Evolutionary conservation across 2,329 filamentous ascomycete species (phyloP), one percentile per base, ranked within the genome.

Genomic region (Bipolaris victoriae): DNA sequence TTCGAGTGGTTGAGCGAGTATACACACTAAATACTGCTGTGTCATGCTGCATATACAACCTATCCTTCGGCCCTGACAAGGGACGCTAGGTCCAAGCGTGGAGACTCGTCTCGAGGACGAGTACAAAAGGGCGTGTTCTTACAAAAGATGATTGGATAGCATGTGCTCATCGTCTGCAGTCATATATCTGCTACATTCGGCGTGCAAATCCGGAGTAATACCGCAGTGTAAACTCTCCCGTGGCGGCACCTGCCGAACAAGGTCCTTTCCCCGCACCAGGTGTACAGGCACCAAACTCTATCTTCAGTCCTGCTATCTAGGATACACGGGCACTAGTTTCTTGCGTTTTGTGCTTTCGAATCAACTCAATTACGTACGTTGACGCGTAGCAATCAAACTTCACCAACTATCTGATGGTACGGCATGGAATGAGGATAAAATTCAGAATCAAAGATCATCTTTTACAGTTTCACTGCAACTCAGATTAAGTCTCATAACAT

Each of bases 41-140:
- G 35, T 40, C 46, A 63, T 57, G 52, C 56, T 52, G 29, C 55
- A 48, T 41, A 10, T 26, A 33, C 29, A 56, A 45, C 55, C 49
- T 39, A 51, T 16, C 11, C 29, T 41, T 55, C 47, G 54, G 52
- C 44, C 39, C 24, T 48, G 43, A 10, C 7, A 54, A 57, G 46
- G 35, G 48, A 52, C 55, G 37, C 40, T 58, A 35, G 58, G 29
- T 13, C 22, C 31, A 40, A 37, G 36, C 20, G 41, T 18, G 35
- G 15, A 39, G 24, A 11, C 33, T 29, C 46, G n/a, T 39, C 37
- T 7, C 20, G 46, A 39, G 35, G 20, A 20, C 9, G 3, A 29
- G 1, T 16, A 26, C 7, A 7, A 16, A 36, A n/a, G 15, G 35
- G 24, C 24, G 7, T 15, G 35, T 16, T 16, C 10, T 24, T 22